A percentile compares a stretch with the other conserved stretches of the same genome.
Evolutionary conservation across 257 asterid species (phyloP).

Genomic region (Petunia secreta): DNA sequence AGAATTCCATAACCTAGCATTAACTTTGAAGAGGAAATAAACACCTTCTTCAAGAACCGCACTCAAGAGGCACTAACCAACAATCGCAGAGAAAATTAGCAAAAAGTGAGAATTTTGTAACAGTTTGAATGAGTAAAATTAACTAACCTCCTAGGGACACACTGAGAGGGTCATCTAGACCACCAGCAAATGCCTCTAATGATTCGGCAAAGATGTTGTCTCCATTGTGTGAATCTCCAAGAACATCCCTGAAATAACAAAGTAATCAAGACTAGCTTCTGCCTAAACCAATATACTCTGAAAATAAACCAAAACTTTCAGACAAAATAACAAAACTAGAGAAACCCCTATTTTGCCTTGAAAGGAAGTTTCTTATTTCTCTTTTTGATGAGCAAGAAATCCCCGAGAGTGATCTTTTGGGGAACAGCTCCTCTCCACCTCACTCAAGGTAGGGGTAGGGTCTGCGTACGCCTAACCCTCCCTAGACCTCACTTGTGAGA

Average conservation of each 20-base stretch:
- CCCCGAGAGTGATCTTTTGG: too few species aligned
- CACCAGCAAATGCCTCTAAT: slow-evolving; percentile 93
- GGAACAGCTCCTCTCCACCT: too few species aligned
- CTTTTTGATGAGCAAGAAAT: too few species aligned
- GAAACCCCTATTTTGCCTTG: neutral
- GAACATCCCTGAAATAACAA: slow-evolving; percentile 63
- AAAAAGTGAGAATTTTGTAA: slow-evolving; percentile 11
- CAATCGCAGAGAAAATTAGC: neutral
- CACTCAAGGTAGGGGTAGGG: too few species aligned
- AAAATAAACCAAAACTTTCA: neutral
- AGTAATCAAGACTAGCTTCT: slow-evolving; percentile 5
- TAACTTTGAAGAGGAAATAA: neutral
- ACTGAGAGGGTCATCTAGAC: slow-evolving; percentile 89
- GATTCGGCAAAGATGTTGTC: slow-evolving; percentile 83
- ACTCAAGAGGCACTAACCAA: neutral
- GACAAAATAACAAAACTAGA: neutral
- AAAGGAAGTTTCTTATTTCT: too few species aligned
- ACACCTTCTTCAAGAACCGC: neutral
- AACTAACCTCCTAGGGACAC: slow-evolving; percentile 84
- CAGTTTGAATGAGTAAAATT: neutral
- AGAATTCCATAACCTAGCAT: neutral
- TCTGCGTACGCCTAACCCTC: too few species aligned
- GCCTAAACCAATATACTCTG: neutral
- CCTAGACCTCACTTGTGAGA: too few species aligned
- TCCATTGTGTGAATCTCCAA: slow-evolving; percentile 76